Evolutionary conservation across 345 rosid species (phyloP).

Genomic region (Odontarrhena argentea): DNA sequence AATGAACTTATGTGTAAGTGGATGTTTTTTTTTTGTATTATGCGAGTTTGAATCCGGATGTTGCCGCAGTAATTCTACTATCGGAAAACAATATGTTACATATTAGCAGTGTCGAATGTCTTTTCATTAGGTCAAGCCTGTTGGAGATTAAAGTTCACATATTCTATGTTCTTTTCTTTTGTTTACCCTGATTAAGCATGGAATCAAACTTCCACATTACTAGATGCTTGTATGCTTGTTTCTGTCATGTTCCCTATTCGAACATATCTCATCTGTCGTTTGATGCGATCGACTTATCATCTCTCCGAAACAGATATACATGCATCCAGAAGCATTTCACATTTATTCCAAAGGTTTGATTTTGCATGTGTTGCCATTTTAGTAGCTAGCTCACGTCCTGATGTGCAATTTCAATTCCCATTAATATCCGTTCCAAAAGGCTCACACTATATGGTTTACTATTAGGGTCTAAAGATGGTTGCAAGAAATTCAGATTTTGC

Average conservation of each 20-base stretch:
- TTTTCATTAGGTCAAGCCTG: no score
- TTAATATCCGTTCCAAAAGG: not conserved
- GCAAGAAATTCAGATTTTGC: no score
- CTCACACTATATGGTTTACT: not conserved
- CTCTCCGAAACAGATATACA: not conserved
- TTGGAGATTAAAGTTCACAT: no score
- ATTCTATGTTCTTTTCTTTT: conserved; percentile 18
- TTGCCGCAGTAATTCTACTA: no score
- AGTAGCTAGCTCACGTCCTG: not conserved
- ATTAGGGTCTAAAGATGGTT: no score
- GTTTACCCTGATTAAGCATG: conserved; percentile 26
- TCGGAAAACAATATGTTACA: no score
- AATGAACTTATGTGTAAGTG: no score
- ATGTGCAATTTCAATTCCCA: not conserved
- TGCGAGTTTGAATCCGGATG: no score
- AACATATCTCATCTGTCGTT: conserved; percentile 25
- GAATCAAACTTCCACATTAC: conserved; percentile 27
- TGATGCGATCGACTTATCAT: conserved; percentile 30
- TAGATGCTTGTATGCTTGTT: conserved; percentile 32
- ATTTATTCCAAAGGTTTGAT: conserved; percentile 14
- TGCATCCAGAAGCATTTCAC: conserved; percentile 6
- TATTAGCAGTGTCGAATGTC: no score
- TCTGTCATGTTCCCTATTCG: conserved; percentile 26
- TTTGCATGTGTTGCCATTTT: conserved; percentile 22
- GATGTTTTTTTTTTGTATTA: no score